A percentile compares a stretch with the other conserved stretches of the same genome.
Evolutionary conservation across 148 eudicot species (phyloP).

Genomic region (Nyssa sinensis): DNA sequence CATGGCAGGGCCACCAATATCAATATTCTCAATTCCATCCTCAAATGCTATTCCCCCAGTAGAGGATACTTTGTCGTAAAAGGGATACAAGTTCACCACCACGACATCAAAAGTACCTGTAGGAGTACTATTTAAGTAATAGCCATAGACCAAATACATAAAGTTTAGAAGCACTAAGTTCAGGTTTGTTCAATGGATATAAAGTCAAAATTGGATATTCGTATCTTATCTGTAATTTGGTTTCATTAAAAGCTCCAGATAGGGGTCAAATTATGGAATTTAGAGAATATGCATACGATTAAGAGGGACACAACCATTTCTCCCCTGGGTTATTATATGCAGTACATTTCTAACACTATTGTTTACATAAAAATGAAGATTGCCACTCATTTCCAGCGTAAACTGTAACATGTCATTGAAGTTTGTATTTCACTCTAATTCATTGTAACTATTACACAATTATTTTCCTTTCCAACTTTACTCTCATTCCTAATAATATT

Average conservation of each 20-base stretch:
- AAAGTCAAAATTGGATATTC: background rate
- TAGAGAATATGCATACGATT: background rate
- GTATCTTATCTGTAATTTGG: background rate
- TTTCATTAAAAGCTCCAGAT: background rate
- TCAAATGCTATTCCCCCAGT: constrained; percentile 67
- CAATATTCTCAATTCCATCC: constrained; percentile 97
- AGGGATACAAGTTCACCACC: constrained; percentile 94
- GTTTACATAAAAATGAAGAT: background rate
- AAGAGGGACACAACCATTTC: background rate
- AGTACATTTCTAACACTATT: background rate
- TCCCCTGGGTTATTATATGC: background rate
- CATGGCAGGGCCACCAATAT: constrained; percentile 99
- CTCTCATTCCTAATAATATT: too few species aligned
- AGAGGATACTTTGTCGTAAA: constrained; percentile 87
- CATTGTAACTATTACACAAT: background rate
- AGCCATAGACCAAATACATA: constrained; percentile 7
- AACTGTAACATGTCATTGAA: constrained; percentile 4
- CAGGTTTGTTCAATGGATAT: background rate
- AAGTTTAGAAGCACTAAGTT: background rate
- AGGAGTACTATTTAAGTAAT: constrained; percentile 9
- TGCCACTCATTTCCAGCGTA: background rate
- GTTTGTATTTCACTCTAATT: background rate
- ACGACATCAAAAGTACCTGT: constrained; percentile 91
- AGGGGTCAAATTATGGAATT: background rate
- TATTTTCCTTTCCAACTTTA: background rate